Percentiles rank a stretch among this genome's conserved stretches.
Evolutionary conservation across 306 rosid genomes (phyloP).

Genomic region (Quercus ilex): DNA sequence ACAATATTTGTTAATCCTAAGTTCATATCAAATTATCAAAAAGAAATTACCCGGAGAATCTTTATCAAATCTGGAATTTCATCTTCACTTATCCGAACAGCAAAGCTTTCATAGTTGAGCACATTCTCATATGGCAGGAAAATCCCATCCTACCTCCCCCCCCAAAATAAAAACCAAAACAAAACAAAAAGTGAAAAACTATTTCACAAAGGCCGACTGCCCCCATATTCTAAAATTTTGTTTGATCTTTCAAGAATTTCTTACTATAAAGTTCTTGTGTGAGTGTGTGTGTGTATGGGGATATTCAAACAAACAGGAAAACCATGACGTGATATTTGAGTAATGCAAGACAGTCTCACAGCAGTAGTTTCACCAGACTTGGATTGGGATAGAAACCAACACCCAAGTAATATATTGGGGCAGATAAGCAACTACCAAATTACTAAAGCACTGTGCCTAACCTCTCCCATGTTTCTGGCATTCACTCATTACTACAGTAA

Average conservation of each 20-base stretch:
- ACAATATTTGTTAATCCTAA: background rate
- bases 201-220: background rate
- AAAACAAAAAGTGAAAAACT: slow-evolving; percentile 14
- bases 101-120: slow-evolving; percentile 81
- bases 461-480: background rate
- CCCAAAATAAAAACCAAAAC: background rate
- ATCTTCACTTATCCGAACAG: slow-evolving; percentile 71
- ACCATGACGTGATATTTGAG: background rate
- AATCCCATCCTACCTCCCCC: slow-evolving; percentile 61
- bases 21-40: background rate
- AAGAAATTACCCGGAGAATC: slow-evolving; percentile 58
- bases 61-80: slow-evolving; percentile 74
- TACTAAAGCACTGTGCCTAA: too few relatives aligned
- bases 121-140: slow-evolving; percentile 85
- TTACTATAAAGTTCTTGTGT: background rate
- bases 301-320: background rate
- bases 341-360: background rate
- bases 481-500: background rate
- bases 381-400: too few relatives aligned
- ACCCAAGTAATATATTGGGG: too few relatives aligned
- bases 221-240: background rate
- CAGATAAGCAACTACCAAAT: too few relatives aligned
- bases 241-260: background rate
- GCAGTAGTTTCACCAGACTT: background rate
- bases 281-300: background rate